Base-by-base conservation (phyloP, 2,329 filamentous ascomycete genomes). In the Ophiostoma ulmi region DNA sequence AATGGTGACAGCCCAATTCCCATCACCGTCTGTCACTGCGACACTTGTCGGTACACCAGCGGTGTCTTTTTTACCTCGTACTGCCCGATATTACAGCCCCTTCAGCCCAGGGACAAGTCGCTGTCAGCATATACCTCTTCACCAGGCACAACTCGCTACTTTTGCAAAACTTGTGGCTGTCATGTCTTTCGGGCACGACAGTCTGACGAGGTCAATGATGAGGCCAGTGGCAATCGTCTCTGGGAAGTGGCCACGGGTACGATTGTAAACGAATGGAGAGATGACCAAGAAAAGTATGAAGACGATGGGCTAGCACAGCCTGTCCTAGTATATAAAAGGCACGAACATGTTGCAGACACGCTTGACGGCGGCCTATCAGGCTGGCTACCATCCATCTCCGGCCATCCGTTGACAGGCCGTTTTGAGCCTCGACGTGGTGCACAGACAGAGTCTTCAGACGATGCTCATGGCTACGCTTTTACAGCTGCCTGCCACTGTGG, bases 91-190 rank as follows among this genome's bases (percentile, higher is more conserved):
- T 66, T 72, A 8, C 36, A 36, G 14, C 68, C 66, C 1, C 1
- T 52, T 31, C 0, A 10, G 4, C 20, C 17, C 70, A 36, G 61
- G 70, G 22, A 17, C 0, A 52, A 69, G 0, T 72, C 70, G 1
- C 72, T 80, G 26, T 48, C 67, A 11, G 64, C 58, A 22, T 75
- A 74, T n/a, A 35, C 73, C 1, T 69, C 73, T 0, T 71, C 72
- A 0, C 39, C 70, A 0, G 52, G 52, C 1, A 73, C 73, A 1
- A 76, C 73, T 1, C 75, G 78, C 5, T 80, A 79, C 72, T 83
- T 83, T 72, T 83, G 81, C 71, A 70, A 72, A 0, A 75, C 69
- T 1, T 83, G 81, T 67, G 81, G 82, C 1, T 82, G 82, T 67
- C 82, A 83, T 68, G 55, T 82, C 22, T 80, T 82, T 69, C 77